phyloP scores from a whole-genome alignment of 2,329 filamentous ascomycete species.

The Byssoonygena ceratinophila region DNA sequence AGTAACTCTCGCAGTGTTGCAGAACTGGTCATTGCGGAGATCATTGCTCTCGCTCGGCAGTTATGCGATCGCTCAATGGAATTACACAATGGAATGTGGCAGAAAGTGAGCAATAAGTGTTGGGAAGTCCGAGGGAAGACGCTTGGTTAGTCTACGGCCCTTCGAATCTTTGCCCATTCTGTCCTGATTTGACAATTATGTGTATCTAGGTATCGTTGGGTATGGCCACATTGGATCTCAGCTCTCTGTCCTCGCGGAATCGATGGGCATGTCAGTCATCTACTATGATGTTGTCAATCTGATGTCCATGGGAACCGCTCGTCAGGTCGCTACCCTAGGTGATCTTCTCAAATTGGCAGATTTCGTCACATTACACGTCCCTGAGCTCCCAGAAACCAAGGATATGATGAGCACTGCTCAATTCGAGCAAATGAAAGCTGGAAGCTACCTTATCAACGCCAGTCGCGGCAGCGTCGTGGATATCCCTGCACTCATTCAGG shows the following conservation, averaged over 20 bases:
- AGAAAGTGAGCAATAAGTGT: conserved; percentile 92
- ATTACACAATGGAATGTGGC: conserved; percentile 91
- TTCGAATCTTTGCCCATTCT: background rate
- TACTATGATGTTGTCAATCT: conserved; percentile 93
- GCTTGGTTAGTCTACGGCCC: conserved; percentile 48
- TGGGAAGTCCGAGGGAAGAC: conserved; percentile 99
- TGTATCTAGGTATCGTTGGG: conserved; percentile 63
- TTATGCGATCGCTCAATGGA: conserved; percentile 86
- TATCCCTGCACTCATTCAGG: conserved; percentile 80
- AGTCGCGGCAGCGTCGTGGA: conserved; percentile 89
- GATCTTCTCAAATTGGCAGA: conserved; percentile 69
- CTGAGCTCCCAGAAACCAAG: conserved; percentile 83
- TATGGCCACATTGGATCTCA: conserved; percentile 97
- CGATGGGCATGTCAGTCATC: conserved; percentile 96
- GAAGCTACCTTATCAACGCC: conserved; percentile 91
- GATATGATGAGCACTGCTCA: conserved; percentile 77
- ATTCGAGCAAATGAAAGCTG: conserved; percentile 80
- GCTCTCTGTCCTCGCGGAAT: conserved; percentile 85
- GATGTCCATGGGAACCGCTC: conserved; percentile 84
- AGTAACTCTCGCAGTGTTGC: conserved; percentile 95
- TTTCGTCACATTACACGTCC: conserved; percentile 91
- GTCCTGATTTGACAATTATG: background rate
- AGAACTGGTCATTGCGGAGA: conserved; percentile 87
- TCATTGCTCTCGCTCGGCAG: conserved; percentile 84
- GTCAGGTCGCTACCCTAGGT: conserved; percentile 68